phyloP scores from a whole-genome alignment of 768 basidiomycete species.

The Serendipita sp. region DNA sequence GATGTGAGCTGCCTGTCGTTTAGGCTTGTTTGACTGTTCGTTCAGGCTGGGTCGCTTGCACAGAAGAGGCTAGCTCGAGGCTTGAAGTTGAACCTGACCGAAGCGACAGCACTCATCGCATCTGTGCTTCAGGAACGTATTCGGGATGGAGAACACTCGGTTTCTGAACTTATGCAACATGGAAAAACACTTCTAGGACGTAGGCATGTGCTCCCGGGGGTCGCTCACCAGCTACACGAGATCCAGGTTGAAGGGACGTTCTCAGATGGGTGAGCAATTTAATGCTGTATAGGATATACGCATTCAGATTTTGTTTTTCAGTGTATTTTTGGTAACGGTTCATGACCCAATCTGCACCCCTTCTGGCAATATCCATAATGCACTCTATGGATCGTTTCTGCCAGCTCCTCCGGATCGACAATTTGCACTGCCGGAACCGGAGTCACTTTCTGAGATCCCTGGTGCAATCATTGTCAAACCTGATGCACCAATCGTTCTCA shows the following conservation, averaged over 20 bases:
- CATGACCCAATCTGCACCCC: conserved; percentile 88
- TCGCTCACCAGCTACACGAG: conserved; percentile 59
- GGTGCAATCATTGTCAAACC: conserved; percentile 61
- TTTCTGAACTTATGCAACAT: conserved; percentile 83
- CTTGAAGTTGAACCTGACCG: conserved; percentile 67
- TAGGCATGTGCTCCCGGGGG: conserved; percentile 74
- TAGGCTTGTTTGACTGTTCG: neutral
- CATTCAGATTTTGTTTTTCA: conserved; percentile 18
- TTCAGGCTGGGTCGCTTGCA: conserved; percentile 69
- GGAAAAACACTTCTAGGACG: conserved; percentile 81
- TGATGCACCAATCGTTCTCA: conserved; percentile 50
- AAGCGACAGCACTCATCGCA: conserved; percentile 80
- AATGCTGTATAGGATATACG: neutral
- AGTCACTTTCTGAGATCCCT: conserved; percentile 41
- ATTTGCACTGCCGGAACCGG: conserved; percentile 44
- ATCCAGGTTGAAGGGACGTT: conserved; percentile 95
- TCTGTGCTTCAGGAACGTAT: conserved; percentile 88
- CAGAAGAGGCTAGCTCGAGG: conserved; percentile 95
- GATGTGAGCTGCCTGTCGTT: conserved; percentile 15
- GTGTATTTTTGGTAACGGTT: conserved; percentile 92
- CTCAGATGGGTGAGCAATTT: conserved; percentile 48
- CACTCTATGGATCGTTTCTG: conserved; percentile 88
- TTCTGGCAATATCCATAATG: conserved; percentile 58
- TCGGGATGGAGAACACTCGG: conserved; percentile 74
- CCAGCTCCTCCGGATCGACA: conserved; percentile 51